Conservation (phyloP, 1,284 basidiomycete species). For the Bondarzewia mesenterica region DNA sequence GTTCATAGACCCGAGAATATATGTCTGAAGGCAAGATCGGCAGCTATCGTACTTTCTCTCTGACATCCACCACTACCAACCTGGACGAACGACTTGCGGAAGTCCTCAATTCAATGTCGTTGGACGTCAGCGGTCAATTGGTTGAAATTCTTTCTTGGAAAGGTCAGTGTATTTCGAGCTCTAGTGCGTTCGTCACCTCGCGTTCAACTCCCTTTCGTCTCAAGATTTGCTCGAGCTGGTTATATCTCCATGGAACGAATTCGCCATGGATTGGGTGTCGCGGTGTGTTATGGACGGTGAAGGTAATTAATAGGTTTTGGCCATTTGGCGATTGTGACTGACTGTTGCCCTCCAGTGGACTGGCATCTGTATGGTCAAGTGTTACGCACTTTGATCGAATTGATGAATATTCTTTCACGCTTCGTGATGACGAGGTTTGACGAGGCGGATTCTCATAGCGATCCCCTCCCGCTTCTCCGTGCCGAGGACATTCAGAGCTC, state of each 20-base stretch:
- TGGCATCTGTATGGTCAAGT: slow-evolving; percentile 50
- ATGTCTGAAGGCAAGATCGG: slow-evolving; percentile 34
- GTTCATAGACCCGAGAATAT: slow-evolving; percentile 36
- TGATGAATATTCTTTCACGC: slow-evolving; percentile 33
- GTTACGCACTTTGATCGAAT: slow-evolving; percentile 29
- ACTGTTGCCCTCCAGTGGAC: slow-evolving; percentile 35
- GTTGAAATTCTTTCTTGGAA: slow-evolving; percentile 37
- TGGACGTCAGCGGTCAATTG: slow-evolving; percentile 51
- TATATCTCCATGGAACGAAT: slow-evolving; percentile 35
- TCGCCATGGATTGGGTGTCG: slow-evolving; percentile 46
- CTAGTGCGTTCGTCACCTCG: slow-evolving; percentile 4
- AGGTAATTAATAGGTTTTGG: slow-evolving; percentile 32
- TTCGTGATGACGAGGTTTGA: slow-evolving; percentile 24
- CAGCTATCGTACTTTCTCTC: slow-evolving; percentile 33
- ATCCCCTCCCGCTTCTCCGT: slow-evolving; percentile 7
- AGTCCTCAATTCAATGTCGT: slow-evolving; percentile 29
- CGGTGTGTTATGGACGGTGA: slow-evolving; percentile 39
- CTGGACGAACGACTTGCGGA: slow-evolving; percentile 45
- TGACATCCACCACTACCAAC: slow-evolving; percentile 44
- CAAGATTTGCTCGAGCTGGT: slow-evolving; percentile 43
- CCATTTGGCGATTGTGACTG: background rate
- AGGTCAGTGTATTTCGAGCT: slow-evolving; percentile 27
- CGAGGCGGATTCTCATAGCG: slow-evolving; percentile 4
- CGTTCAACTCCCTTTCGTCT: too few species aligned
- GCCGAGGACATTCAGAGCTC: slow-evolving; percentile 6